Percentiles rank a stretch among this genome's conserved stretches.
phyloP scores from a whole-genome alignment of 1,139 yeast species.

The Yamadazyma spencermartinsiae region DNA sequence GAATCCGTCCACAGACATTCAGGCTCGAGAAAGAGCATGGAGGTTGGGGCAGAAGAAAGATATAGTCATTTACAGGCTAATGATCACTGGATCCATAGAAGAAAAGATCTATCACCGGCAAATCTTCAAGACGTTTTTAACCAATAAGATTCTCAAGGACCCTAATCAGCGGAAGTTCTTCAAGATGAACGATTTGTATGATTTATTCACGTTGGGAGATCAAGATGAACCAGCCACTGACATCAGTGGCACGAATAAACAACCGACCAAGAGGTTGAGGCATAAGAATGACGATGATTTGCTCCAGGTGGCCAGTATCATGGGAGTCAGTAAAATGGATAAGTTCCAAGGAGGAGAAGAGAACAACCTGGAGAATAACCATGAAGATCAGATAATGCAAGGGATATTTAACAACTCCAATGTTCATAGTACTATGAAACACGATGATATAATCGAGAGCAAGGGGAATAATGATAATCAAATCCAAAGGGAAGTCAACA shows the following conservation, averaged over 20 bases:
- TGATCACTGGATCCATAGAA: constrained; percentile 95
- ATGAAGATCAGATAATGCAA: constrained; percentile 64
- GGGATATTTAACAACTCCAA: constrained; percentile 73
- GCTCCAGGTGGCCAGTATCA: constrained; percentile 49
- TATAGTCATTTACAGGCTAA: constrained; percentile 86
- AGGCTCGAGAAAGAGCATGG: constrained; percentile 98
- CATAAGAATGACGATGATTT: constrained; percentile 54
- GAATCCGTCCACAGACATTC: constrained; percentile 98
- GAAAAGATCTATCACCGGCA: constrained; percentile 96
- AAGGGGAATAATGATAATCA: constrained; percentile 39
- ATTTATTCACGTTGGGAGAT: constrained; percentile 81
- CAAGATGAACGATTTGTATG: constrained; percentile 89
- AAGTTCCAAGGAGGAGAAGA: constrained; percentile 43
- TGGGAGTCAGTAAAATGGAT: constrained; percentile 57
- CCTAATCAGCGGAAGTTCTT: constrained; percentile 94
- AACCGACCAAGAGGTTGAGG: constrained; percentile 18
- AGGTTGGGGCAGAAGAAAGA: constrained; percentile 91
- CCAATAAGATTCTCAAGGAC: constrained; percentile 91
- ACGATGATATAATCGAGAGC: constrained; percentile 71
- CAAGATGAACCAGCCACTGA: constrained; percentile 65
- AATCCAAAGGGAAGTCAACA: constrained; percentile 73
- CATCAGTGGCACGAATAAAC: constrained; percentile 60
- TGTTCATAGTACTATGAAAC: constrained; percentile 74
- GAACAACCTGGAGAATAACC: constrained; percentile 19
- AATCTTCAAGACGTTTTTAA: constrained; percentile 89